Percentiles rank a stretch among this genome's conserved stretches.
These are phyloP conservation scores for Ceratobasidium sp. DNA, from an alignment of 1,284 basidiomycete genomes.

Conservation along the genomic window DNA sequence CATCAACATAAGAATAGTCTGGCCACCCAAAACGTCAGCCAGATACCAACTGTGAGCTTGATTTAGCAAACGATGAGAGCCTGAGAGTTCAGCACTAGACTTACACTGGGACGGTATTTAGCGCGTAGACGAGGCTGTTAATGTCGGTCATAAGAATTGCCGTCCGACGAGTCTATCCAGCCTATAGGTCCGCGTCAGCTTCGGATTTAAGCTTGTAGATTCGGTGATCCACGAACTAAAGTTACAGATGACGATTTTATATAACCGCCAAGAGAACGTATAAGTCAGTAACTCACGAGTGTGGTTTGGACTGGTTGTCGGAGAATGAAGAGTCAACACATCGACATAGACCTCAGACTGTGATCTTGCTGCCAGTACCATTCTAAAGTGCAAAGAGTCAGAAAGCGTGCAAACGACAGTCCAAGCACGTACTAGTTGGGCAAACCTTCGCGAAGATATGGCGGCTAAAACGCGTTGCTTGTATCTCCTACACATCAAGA, in stretches of 20 bases:
- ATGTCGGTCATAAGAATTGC: slow-evolving; percentile 98
- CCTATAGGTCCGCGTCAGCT: slow-evolving; percentile 68
- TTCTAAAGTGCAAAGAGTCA: slow-evolving; percentile 65
- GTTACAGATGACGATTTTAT: no score
- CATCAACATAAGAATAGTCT: slow-evolving; percentile 93
- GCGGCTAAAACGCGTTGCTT: slow-evolving; percentile 91
- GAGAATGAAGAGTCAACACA: slow-evolving; percentile 30
- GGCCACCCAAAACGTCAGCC: slow-evolving; percentile 91
- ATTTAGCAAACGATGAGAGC: slow-evolving; percentile 49
- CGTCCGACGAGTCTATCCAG: slow-evolving; percentile 97
- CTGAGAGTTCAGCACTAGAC: slow-evolving; percentile 54
- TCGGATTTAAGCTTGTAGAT: no score
- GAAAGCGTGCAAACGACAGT: neutral
- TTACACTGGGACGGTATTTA: slow-evolving; percentile 85
- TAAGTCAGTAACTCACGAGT: slow-evolving; percentile 72
- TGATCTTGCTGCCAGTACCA: slow-evolving; percentile 82
- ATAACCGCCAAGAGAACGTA: slow-evolving; percentile 48
- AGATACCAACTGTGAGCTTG: slow-evolving; percentile 83
- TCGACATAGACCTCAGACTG: neutral
- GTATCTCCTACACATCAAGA: slow-evolving; percentile 89
- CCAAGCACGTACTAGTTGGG: slow-evolving; percentile 78
- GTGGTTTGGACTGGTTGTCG: slow-evolving; percentile 92
- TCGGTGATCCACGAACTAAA: no score
- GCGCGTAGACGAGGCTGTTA: slow-evolving; percentile 88
- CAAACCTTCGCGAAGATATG: slow-evolving; percentile 98